Conservation (phyloP, 805 yeast genomes). For the Dipodascus albidus region DNA sequence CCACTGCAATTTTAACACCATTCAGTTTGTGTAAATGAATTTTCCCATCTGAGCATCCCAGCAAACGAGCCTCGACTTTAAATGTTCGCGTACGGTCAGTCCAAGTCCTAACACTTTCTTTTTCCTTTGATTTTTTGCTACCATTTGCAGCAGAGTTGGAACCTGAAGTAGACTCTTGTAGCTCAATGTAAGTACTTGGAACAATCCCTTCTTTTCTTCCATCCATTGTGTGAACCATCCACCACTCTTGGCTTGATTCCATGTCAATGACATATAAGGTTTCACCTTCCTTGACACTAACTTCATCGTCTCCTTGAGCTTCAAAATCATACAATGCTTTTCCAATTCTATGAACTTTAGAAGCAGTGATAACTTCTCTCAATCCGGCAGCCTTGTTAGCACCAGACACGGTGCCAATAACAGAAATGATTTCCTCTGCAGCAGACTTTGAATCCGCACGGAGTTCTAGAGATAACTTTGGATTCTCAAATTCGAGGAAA, state of each 20-base stretch:
- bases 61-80: constrained; percentile 95
- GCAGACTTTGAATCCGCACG: constrained; percentile 82
- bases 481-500: constrained; percentile 77
- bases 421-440: constrained; percentile 70
- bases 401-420: constrained; percentile 80
- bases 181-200: constrained; percentile 67
- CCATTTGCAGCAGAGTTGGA: background rate
- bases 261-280: constrained; percentile 70
- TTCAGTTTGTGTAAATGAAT: constrained; percentile 88
- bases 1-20: constrained; percentile 96
- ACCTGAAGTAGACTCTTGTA: constrained; percentile 23
- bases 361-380: constrained; percentile 73
- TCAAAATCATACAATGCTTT: constrained; percentile 67
- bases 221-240: constrained; percentile 72
- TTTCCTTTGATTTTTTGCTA: constrained; percentile 45
- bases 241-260: constrained; percentile 82
- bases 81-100: constrained; percentile 89
- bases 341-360: constrained; percentile 51
- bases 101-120: constrained; percentile 86
- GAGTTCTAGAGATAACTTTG: constrained; percentile 68
- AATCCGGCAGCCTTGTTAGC: constrained; percentile 68
- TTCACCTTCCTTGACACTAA: constrained; percentile 70
- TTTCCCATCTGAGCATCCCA: constrained; percentile 92
- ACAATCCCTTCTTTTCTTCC: constrained; percentile 85
- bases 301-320: constrained; percentile 80